A percentile compares a stretch with the other conserved stretches of the same genome.
phyloP scores from a whole-genome alignment of 768 basidiomycete species.

The Mycena olivaceomarginata region DNA sequence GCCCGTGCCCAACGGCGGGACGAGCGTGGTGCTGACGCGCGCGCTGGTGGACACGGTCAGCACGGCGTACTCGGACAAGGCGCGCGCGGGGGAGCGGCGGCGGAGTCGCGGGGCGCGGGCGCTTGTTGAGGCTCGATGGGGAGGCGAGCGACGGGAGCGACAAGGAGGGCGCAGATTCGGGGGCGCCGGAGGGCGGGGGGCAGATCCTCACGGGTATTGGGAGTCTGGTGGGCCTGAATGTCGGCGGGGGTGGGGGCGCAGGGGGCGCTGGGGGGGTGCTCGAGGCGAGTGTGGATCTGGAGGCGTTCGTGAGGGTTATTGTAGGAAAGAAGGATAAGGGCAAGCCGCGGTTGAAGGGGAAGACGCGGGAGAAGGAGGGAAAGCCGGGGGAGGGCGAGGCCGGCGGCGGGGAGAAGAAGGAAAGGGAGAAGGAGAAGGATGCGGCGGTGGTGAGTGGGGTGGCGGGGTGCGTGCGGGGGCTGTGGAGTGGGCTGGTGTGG shows the following conservation, averaged over 20 bases:
- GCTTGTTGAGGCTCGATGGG: conserved; percentile 52
- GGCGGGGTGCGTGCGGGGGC: conserved; percentile 59
- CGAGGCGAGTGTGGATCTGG: conserved; percentile 71
- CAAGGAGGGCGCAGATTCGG: conserved; percentile 44
- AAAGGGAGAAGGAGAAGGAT: conserved; percentile 53
- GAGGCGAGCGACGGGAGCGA: conserved; percentile 54
- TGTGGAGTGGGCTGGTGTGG: conserved; percentile 67
- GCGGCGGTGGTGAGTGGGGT: conserved; percentile 50
- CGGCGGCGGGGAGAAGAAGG: conserved; percentile 47
- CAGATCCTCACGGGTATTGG: conserved; percentile 66
- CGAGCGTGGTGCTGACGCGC: conserved; percentile 60
- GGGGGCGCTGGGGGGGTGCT: conserved; percentile 64
- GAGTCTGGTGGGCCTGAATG: conserved; percentile 61
- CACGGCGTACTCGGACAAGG: conserved; percentile 68
- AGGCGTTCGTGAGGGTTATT: conserved; percentile 64
- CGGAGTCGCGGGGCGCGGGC: conserved; percentile 79
- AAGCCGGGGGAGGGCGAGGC: conserved; percentile 51
- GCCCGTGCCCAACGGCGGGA: conserved; percentile 15
- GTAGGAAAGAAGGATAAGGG: conserved; percentile 59
- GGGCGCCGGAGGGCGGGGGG: conserved; percentile 45
- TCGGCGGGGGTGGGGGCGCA: conserved; percentile 56
- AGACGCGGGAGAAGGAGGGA: conserved; percentile 43
- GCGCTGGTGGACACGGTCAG: conserved; percentile 68
- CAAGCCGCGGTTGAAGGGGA: conserved; percentile 44
- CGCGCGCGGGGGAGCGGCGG: conserved; percentile 69